Evolutionary conservation across 768 basidiomycete species (phyloP), one percentile per base, ranked within the genome.

Genomic region (Galerina marginata): DNA sequence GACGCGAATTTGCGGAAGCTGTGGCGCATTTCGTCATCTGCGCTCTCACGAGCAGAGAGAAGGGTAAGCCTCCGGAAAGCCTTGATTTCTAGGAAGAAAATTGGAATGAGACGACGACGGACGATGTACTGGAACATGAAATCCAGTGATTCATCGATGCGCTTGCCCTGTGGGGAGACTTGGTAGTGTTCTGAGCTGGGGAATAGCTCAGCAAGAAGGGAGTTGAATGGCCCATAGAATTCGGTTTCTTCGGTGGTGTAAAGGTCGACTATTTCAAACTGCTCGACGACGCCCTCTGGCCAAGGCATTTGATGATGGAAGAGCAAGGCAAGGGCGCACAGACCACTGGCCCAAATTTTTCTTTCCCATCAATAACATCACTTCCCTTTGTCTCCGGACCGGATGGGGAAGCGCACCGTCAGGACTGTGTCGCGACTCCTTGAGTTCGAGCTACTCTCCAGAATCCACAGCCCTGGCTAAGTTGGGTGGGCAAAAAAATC

Each of bases 81-180:
- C 60, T 64, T 66, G 51, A 66, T 48, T 43, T 62, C 63, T 0
- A 68, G n/a, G 58, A 66, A 66, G 54, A 66, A 60, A 40, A 66
- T 45, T 9, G 65, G 67, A 37, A 56, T 58, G 10, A 33, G 20
- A 38, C 54, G 52, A 38, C 48, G 52, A 47, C 23, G 36, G 29
- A 65, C 61, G 55, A 63, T 63, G 48, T 58, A 67, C 20, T 58
- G 44, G 53, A 55, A 16, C 38, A 56, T 51, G 39, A 60, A 50
- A 45, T 58, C 61, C 26, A 55, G 33, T 38, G 59, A 58, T 42
- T 61, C 61, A 33, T 49, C 33, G 39, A 56, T 40, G 49, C 38
- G 59, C 36, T 60, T 63, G 50, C 38, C 55, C 48, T 63, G 62
- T 25, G 65, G 65, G 52, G 57, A 49, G 23, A 67, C 56, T 51